Conservation (phyloP, 768 basidiomycete genomes). For the Termitomyces sp. region DNA sequence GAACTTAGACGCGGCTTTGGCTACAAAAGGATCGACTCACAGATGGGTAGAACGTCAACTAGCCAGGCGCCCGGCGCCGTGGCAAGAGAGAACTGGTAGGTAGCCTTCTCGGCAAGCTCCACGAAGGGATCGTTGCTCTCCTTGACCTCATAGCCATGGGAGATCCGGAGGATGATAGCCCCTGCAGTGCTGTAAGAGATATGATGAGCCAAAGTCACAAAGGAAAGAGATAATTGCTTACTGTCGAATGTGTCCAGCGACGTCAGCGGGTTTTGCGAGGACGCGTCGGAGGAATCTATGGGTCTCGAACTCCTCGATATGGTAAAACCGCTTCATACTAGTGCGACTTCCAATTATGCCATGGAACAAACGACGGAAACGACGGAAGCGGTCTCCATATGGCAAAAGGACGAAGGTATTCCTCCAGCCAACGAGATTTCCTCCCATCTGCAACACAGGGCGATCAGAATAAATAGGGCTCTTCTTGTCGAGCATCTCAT, state of each 20-base stretch:
- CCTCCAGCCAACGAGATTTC: conserved; percentile 50
- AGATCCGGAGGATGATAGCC: conserved; percentile 49
- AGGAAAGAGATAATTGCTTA: conserved; percentile 22
- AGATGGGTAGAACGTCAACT: conserved; percentile 47
- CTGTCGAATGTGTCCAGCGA: conserved; percentile 45
- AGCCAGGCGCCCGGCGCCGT: conserved; percentile 50
- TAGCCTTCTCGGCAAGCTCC: conserved; percentile 49
- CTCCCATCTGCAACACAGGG: conserved; percentile 52
- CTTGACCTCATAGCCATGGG: conserved; percentile 57
- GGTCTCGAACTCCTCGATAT: conserved; percentile 43
- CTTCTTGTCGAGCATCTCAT: conserved; percentile 64
- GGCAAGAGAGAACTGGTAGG: conserved; percentile 50
- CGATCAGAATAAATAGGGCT: conserved; percentile 66
- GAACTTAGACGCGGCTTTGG: not conserved
- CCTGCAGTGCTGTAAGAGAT: conserved; percentile 38
- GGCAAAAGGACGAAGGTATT: too few relatives aligned
- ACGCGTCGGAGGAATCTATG: conserved; percentile 45
- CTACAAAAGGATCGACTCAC: conserved; percentile 25
- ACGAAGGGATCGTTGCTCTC: conserved; percentile 54
- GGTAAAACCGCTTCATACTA: conserved; percentile 39
- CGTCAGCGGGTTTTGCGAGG: conserved; percentile 43
- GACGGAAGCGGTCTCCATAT: conserved; percentile 54
- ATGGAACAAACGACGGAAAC: conserved; percentile 50
- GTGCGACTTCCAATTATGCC: conserved; percentile 43
- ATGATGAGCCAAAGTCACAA: not conserved